Base-by-base conservation (phyloP, 805 yeast genomes). In the Kodamaea hsintzibuensis region DNA sequence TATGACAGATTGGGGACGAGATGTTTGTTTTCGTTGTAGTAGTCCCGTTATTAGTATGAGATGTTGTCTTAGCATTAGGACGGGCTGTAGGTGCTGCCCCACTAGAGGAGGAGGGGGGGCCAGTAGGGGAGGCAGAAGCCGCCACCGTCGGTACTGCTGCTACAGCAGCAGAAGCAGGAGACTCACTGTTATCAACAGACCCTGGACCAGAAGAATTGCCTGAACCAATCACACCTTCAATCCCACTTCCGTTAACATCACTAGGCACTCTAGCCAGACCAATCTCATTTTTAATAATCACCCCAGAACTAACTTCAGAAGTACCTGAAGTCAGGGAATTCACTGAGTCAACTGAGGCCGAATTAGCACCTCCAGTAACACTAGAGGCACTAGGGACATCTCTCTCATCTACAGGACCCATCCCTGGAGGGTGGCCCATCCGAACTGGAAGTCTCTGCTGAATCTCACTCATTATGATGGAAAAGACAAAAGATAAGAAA, bases 1-100 rank as follows among this genome's bases (percentile, higher is more conserved):
- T 92, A 61, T 88, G 89, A 69, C 98, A 92, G 18, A 86, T 80
- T 3, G 96, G 90, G 35, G 83, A 75, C 12, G 85, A 69, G 56
- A 83, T 81, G 62, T 82, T 84, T 14, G 85, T 77, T 60, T 83
- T 84, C 14, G 86, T 77, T n/a, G 88, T 83, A 19, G 87, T 81
- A 39, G 86, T 76, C 27, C 88, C 88, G 61, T 82, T 83, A 22
- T 76, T 72, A 33, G 82, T 76, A 55, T 78, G 82, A 37, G 83
- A 79, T 8, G 86, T 83, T 3, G 86, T 74, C 64, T 83, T 84
- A 3, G 86, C 87, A 66, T 84, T 84, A 17, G 88, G 88, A 61
- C 80, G 84, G 2, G 40, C 42, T 10, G 47, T 42, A 7, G 54
- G 33, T 35, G 48, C 48, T 17, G 50, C 12, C n/a, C 35, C 35